Base-by-base conservation (phyloP, 83 land plant genomes). In the Picea abies region DNA sequence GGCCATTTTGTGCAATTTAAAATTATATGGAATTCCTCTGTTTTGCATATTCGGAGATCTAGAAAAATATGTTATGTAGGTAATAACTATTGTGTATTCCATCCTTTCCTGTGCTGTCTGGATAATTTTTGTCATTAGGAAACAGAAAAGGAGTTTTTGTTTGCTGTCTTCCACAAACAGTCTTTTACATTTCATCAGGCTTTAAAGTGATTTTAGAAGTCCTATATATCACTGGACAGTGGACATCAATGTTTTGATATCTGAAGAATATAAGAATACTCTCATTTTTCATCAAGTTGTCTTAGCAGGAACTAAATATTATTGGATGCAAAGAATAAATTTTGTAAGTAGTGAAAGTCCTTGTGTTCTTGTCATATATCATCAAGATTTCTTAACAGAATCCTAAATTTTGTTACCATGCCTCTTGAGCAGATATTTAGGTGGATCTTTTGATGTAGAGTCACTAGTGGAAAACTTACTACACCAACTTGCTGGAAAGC, bases 391-490 rank as follows among this genome's bases (percentile, higher is more conserved):
- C 73, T 69, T 19, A 35, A 4, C 44, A 69, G 73, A 69, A 16
- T 69, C 35, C 35, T 16, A 76, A 47, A 76, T n/a, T 23, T 52
- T 10, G 58, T 76, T 76, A 15, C 49, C 29, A 23, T 76, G n/a
- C 79, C 79, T 52, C 19, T 76, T 73, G 60, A 26, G 41, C 90
- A 96, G 99, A 89, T 97, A 97, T 84, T 82, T 97, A 19, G 99
- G 99, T 76, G 99, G 96, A 84, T 83, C 91, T 44, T 95, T 93
- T 87, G 96, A 97, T 83, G 84, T 97, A 37, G 93, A 92, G 78
- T 91, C 98, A 17, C 90, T 95, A 49, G 99, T 97, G 82, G 96
- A 94, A 52, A 95, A 94, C 83, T 82, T 97, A 37, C 90, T 97
- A 69, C 88, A 90, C 20, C 96, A 97, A 69, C 93, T 97, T 83